phyloP scores from a whole-genome alignment of 2,329 filamentous ascomycete genomes.

The Colletotrichum filicis region DNA sequence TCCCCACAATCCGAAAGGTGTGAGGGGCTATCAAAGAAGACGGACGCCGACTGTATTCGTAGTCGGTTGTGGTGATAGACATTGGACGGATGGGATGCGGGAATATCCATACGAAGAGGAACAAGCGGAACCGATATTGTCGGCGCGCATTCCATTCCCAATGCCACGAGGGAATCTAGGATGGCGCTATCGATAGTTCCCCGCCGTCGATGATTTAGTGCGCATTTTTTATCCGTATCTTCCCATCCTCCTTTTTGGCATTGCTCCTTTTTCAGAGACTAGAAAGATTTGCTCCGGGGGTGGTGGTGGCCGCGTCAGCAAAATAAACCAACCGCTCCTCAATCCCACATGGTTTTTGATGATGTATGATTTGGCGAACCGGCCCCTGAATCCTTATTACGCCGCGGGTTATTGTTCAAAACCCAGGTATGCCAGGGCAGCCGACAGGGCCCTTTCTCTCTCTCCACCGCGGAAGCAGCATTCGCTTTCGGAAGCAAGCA shows the following conservation, averaged over 20 bases:
- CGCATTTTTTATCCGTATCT: neutral
- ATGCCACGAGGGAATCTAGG: conserved; percentile 29
- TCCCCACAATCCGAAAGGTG: conserved; percentile 26
- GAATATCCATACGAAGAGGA: neutral
- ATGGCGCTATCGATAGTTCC: conserved; percentile 30
- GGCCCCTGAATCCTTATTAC: conserved; percentile 3
- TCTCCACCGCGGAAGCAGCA: conserved; percentile 22
- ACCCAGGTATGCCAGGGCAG: too few species aligned
- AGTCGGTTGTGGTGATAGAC: neutral
- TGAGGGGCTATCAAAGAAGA: neutral
- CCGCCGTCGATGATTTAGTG: conserved; percentile 23
- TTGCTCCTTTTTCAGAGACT: conserved; percentile 8
- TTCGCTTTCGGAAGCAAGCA: conserved; percentile 23
- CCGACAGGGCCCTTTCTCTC: neutral
- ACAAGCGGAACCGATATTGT: conserved; percentile 18
- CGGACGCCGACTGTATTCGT: neutral
- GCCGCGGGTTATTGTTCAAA: conserved; percentile 3
- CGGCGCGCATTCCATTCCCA: conserved; percentile 21
- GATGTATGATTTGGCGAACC: neutral
- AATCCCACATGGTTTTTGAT: neutral
- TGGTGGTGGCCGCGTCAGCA: conserved; percentile 27
- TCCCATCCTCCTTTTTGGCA: neutral
- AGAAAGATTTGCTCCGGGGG: neutral
- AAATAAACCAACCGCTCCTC: conserved; percentile 9
- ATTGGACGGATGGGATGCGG: neutral